phyloP scores from a whole-genome alignment of 169 alveolate species.

The Ichthyophthirius multifiliis region DNA sequence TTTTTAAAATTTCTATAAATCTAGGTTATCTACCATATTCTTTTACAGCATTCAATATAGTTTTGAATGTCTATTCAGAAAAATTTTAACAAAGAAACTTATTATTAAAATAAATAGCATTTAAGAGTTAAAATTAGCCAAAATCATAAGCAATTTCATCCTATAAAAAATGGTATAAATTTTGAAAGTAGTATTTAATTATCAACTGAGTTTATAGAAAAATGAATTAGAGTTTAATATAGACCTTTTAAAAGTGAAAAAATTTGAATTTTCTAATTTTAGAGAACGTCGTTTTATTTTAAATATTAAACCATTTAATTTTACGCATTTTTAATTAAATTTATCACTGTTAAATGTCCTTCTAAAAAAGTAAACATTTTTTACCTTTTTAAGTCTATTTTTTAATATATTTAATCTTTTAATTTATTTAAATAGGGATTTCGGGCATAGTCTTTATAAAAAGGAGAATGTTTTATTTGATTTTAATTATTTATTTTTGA shows the following conservation, averaged over 20 bases:
- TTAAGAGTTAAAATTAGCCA: conserved; percentile 18
- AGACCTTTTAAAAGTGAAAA: conserved; percentile 7
- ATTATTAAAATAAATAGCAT: conserved; percentile 21
- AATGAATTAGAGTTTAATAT: conserved; percentile 9
- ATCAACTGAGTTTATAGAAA: conserved; percentile 8
- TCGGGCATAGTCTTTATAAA: conserved; percentile 1
- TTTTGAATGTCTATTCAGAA: not conserved
- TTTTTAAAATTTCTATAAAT: not conserved
- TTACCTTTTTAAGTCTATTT: not conserved
- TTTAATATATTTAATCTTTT: not conserved
- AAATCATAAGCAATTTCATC: conserved; percentile 35
- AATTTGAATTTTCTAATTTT: not conserved
- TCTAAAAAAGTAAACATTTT: conserved; percentile 13
- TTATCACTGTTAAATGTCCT: conserved; percentile 28
- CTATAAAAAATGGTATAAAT: conserved; percentile 7
- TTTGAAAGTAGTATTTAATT: conserved; percentile 18
- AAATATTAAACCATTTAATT: conserved; percentile 21
- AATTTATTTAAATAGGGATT: not conserved
- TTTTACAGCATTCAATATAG: not conserved
- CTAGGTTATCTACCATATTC: conserved; percentile 17
- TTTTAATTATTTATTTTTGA: not conserved
- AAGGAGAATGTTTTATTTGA: not conserved
- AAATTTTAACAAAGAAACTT: conserved; percentile 23
- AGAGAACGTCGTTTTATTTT: not conserved
- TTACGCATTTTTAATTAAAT: conserved; percentile 31